Evolutionary conservation across 305 asterid genomes (phyloP), one percentile per base, ranked within the genome.

Genomic region (Rubia balearica): DNA sequence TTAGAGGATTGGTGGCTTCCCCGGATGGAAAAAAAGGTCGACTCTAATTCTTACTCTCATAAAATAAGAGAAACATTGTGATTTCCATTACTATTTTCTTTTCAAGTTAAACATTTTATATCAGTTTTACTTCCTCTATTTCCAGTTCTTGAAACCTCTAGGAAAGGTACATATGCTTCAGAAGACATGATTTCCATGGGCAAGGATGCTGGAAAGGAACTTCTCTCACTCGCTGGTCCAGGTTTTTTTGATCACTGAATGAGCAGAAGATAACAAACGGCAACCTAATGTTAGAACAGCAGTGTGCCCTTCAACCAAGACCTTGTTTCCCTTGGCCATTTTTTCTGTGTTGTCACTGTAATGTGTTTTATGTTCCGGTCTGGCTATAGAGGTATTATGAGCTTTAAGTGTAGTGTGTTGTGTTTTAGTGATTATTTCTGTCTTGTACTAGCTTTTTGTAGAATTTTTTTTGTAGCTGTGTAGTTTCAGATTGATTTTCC

Each of bases 181-280:
- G 90, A 87, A 12, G 96, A 92, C 69, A 92, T 90, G 96, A 75
- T 90, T 59, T 83, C 73, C 78, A 92, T 92, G 96, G 95, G 97
- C 2, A 79, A 80, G 68, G 97, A 90, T 81, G 97, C 98, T 33
- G 98, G 97, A 17, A 90, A 87, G 83, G 98, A 92, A 76, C 96
- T 92, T 75, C 97, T 92, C 57, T 80, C 87, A 19, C 83, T 75
- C 61, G 95, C 96, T 38, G 98, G 98, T 55, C 95, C 95, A 1
- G 90, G 90, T 69, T 92, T 92, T 81, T 92, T 88, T 77, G 74
- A 66, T 61, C 62, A 76, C 67, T 77, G 53, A 36, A n/a, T 3
- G 51, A 71, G 19, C 19, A 10, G 14, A 27, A 38, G 27, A 22
- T 21, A 5, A 64, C n/a, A 27, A n/a, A 12, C 59, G 68, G 65